Base-by-base conservation (phyloP, 139 green algal genomes). In the Coccomyxa sp. region DNA sequence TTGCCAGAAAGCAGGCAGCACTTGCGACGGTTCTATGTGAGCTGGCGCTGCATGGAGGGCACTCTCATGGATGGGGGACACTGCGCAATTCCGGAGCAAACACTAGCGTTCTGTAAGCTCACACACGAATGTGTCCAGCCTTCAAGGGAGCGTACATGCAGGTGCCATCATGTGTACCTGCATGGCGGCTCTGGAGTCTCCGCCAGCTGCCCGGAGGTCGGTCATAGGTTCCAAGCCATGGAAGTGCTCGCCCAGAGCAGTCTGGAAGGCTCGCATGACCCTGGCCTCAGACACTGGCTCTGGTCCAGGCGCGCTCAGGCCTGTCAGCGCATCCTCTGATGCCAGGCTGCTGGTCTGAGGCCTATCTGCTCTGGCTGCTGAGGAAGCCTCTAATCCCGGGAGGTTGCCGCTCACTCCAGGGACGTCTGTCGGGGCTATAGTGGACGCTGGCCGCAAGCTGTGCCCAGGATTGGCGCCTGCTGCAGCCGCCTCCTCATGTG, bases 201-300 rank as follows among this genome's bases (percentile, higher is more conserved):
- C 87, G 71, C 87, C 87, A 8, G 76, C 70, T 10, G n/a, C 35
- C 39, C 89, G 89, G 31, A 90, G 81, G 77, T 84, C 84, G n/a
- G 79, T 73, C 24, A 74, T 83, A 12, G 86, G 81, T 78, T 90
- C 86, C 31, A 90, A 71, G 14, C 70, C 8, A 10, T 33, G 8
- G n/a, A 73, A 68, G 24, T 71, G 55, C 36, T 35, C 6, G 29
- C 39, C 31, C 24, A 64, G 50, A 22, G 50, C 50, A 22, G 50
- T 22, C 22, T 22, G 18, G 50, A 64, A 64, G 18, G 50, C 50
- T 18, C 50, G 50, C 50, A 64, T 64, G 22, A 22, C 50, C 27
- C 18, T 22, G 2, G 50, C 50, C 27, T 64, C 50, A 18, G 5
- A 2, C 27, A 12, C 18, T 64, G 50, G 18, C 5, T 64, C 50